Conservation (phyloP, 768 basidiomycete species). For the Coprinopsis cinerea region DNA sequence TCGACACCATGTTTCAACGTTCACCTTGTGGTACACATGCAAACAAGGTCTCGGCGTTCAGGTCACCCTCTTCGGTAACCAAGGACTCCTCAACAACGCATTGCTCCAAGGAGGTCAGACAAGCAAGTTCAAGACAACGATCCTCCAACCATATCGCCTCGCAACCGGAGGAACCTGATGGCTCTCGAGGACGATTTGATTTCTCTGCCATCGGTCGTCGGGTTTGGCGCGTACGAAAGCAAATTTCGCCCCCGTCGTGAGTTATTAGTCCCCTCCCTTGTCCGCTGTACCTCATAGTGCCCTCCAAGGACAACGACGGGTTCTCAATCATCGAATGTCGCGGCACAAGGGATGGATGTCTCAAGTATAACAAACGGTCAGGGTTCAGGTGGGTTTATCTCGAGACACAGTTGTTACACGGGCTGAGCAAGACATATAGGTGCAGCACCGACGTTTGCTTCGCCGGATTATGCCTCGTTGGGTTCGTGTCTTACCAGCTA, state of each 20-base stretch:
- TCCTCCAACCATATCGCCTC: background rate
- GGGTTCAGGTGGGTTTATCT: background rate
- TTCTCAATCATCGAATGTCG: too few species aligned
- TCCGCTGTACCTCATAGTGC: too few species aligned
- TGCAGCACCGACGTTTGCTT: background rate
- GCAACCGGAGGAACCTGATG: background rate
- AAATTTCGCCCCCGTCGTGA: background rate
- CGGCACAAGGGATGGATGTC: background rate
- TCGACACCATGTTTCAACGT: background rate
- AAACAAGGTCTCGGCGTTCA: background rate
- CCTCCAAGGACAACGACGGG: too few species aligned
- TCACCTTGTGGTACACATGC: background rate
- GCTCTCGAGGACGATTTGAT: background rate
- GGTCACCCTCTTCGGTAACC: background rate
- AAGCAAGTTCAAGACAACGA: background rate
- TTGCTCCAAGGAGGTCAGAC: background rate
- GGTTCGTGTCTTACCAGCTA: constrained; percentile 1
- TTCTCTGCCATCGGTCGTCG: background rate
- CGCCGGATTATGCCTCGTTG: background rate
- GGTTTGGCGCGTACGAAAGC: background rate
- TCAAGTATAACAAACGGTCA: background rate
- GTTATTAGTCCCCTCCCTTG: too few species aligned
- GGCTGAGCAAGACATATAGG: background rate
- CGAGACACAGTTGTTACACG: background rate
- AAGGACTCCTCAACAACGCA: background rate